Evolutionary conservation across 345 rosid species (phyloP), one percentile per base, ranked within the genome.

Genomic region (Salix dunnii): DNA sequence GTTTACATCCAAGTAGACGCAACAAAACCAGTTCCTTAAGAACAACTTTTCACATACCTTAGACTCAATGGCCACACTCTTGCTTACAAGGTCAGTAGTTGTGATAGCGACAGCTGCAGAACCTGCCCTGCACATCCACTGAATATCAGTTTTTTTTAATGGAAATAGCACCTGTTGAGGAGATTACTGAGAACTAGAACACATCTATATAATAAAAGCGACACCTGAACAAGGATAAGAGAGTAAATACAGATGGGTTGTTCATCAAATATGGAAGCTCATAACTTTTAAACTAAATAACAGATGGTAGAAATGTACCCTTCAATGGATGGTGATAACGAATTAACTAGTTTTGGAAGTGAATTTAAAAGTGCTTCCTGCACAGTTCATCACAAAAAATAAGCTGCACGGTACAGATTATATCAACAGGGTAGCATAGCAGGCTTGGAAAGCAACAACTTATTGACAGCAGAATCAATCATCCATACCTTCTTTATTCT

Each of bases 101-200:
- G 98, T 93, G 83, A 96, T 92, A 49, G 99, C 98, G 82, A 93
- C 90, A 51, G 99, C 99, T 68, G 98, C 98, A 53, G 96, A 88
- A 85, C 88, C 91, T 81, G 94, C 97, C 88, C 99, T 93, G 96
- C 82, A 86, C 53, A 81, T 61, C 77, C 46, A 70, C 62, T 51
- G 21, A 76, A 67, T 35, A 31, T 73, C 33, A 81, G 61, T 72
- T 53, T 51, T 71, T 67, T 77, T 31, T 61, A 78, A 77, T 71
- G 62, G 71, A 65, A 71, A 63, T 35, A 40, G 48, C 2, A 63
- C 30, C 21, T 51, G 48, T 18, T 11, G 11, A 10, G 74, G 53
- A 69, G 69, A 74, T 16, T 7, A 68, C 58, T 81, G 67, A 55
- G 51, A 78, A 70, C 74, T 70, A 28, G 67, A 40, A 28, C 25